Percentiles rank a stretch among this genome's conserved stretches.
These are phyloP conservation scores for Lentinus tigrinus DNA, from an alignment of 768 basidiomycete species.

Conservation along the genomic window DNA sequence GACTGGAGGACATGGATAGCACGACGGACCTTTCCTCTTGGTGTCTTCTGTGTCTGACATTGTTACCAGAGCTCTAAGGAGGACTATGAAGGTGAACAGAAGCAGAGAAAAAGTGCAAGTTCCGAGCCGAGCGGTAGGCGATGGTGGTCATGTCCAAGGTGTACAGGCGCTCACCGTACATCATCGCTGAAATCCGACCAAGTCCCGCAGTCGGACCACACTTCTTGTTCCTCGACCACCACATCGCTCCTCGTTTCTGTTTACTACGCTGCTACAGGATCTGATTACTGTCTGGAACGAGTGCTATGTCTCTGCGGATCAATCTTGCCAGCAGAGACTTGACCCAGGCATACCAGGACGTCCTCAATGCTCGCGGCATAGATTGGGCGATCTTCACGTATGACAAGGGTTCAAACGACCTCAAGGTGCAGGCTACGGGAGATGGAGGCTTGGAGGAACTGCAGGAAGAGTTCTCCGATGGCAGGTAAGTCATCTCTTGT, in stretches of 20 bases:
- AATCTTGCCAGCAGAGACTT: constrained; percentile 77
- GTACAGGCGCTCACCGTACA: constrained; percentile 10
- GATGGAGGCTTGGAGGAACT: constrained; percentile 86
- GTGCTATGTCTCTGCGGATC: constrained; percentile 71
- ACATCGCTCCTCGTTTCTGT: background rate
- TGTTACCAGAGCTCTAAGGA: background rate
- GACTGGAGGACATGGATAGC: background rate
- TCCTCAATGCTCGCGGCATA: constrained; percentile 63
- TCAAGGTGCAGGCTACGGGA: constrained; percentile 86
- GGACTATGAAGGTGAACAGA: background rate
- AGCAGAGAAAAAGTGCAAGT: background rate
- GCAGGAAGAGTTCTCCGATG: constrained; percentile 94
- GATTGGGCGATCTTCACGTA: constrained; percentile 84
- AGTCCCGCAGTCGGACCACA: background rate
- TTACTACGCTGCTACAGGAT: background rate
- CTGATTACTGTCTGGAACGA: background rate
- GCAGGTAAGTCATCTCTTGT: constrained; percentile 52
- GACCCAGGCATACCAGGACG: constrained; percentile 69
- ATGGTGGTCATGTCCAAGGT: constrained; percentile 8
- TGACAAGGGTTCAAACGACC: constrained; percentile 78
- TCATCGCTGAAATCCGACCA: constrained; percentile 4
- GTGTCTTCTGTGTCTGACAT: background rate
- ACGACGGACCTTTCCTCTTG: background rate
- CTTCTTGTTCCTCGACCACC: background rate
- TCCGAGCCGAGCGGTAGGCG: background rate